These are phyloP conservation scores for Thelonectria discophora DNA, from an alignment of 2,329 filamentous ascomycete species.

Conservation along the genomic window DNA sequence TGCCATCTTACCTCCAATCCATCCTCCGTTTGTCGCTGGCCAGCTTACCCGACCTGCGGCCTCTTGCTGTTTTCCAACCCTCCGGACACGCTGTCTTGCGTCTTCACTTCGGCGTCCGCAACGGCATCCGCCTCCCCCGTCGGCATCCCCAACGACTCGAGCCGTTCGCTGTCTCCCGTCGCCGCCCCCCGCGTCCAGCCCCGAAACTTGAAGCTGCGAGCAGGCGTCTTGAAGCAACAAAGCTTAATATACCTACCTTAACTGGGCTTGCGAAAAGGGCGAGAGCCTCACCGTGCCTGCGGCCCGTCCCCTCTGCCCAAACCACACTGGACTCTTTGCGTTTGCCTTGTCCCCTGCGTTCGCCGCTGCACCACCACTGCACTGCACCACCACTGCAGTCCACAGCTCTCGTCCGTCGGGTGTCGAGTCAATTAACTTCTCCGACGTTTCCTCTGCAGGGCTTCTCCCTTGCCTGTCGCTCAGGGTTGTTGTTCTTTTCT, in stretches of 20 bases:
- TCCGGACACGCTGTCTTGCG: conserved; percentile 16
- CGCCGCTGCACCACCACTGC: conserved; percentile 38
- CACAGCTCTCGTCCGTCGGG: conserved; percentile 17
- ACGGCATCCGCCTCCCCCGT: background rate
- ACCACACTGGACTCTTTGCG: conserved; percentile 25
- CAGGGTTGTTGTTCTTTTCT: conserved; percentile 15
- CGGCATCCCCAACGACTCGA: conserved; percentile 16
- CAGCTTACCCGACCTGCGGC: conserved; percentile 27
- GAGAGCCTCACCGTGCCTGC: conserved; percentile 29
- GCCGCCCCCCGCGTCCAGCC: conserved; percentile 25
- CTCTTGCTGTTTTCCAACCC: conserved; percentile 30
- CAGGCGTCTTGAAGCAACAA: conserved; percentile 29
- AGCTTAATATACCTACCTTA: conserved; percentile 27
- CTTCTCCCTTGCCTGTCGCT: conserved; percentile 29
- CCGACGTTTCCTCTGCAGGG: conserved; percentile 13
- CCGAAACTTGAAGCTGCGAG: conserved; percentile 14
- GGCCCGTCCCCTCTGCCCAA: conserved; percentile 27
- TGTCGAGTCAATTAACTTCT: conserved; percentile 8
- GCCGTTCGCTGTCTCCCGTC: conserved; percentile 16
- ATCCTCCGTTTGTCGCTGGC: conserved; percentile 30
- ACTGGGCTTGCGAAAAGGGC: conserved; percentile 23
- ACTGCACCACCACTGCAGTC: conserved; percentile 26
- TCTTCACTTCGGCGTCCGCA: conserved; percentile 11
- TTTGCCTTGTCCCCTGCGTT: conserved; percentile 32
- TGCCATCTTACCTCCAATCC: conserved; percentile 41